Base-by-base conservation (phyloP, 2,329 filamentous ascomycete genomes). In the Diaporthe aspalathi region DNA sequence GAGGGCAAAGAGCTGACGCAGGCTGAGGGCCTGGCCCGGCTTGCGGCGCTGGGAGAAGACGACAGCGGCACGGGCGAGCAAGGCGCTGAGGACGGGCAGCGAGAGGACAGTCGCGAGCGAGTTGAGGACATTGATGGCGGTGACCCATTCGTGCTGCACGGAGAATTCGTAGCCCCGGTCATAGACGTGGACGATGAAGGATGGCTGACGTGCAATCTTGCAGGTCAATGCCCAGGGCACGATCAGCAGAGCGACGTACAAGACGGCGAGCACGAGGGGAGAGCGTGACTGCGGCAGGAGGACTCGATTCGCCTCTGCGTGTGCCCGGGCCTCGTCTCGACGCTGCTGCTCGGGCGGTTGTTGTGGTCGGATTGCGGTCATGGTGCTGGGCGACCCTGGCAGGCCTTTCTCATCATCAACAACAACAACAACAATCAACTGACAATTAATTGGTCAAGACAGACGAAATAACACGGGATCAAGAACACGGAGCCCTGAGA, bases 1-100 rank as follows among this genome's bases (percentile, higher is more conserved):
- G 5, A 77, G 75, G 17, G 72, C 71, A 49, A 76, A 76, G 8
- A 76, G 68, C 54, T 76, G 75, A n/a, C 71, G 68, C 16, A 73
- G 52, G 22, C 53, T 74, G 40, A 76, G 69, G 38, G 67, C 69
- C 65, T 76, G 73, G 50, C 65, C 65, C 2, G 40, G 49, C 6
- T 60, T 49, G 3, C 72, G 71, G 20, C 76, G 74, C 72, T 74
- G 74, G 14, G 72, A 70, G 67, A 74, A 73, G 20, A 75, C 71
- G 29, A 76, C 71, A 20, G 74, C 74, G n/a, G 74, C 74, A 16
- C 73, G 72, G 9, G 74, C 75, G 20, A 76, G 53, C 20, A 74
- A 54, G 4, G 63, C 57, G 38, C 56, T 72, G 8, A 77, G 54
- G 53, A 77, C 50, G 22, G 75, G 74, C 16, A 77, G 68, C 14